These are phyloP conservation scores for Medicago ruthenica DNA, from an alignment of 306 rosid genomes.

Conservation along the genomic window DNA sequence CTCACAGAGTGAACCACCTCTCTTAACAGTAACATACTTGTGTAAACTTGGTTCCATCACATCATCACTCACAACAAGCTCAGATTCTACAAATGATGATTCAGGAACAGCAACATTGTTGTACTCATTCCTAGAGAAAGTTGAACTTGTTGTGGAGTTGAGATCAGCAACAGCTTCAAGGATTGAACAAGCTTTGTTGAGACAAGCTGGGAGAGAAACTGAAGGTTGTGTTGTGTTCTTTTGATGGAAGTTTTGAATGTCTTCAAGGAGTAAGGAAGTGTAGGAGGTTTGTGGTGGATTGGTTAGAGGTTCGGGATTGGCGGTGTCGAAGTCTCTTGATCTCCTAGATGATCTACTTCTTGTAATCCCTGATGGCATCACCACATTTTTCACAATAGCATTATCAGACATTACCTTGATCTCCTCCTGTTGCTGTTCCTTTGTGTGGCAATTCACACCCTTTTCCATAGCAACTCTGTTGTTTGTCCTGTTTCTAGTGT, in stretches of 20 bases:
- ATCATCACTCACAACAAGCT: constrained; percentile 71
- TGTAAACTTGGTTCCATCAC: constrained; percentile 91
- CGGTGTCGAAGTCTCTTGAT: constrained; percentile 77
- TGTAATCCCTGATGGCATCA: constrained; percentile 59
- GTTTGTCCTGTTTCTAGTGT: constrained; percentile 42
- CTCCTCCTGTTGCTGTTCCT: constrained; percentile 55
- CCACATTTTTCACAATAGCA: constrained; percentile 44
- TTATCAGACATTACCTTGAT: constrained; percentile 42
- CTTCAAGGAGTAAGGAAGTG: constrained; percentile 75
- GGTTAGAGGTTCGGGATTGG: constrained; percentile 64
- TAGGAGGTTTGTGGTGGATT: constrained; percentile 55
- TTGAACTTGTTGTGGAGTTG: constrained; percentile 72
- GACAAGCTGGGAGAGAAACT: constrained; percentile 82
- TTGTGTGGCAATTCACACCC: constrained; percentile 46
- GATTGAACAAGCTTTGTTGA: constrained; percentile 92
- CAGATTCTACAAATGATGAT: constrained; percentile 75
- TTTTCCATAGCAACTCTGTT: constrained; percentile 49
- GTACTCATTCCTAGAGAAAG: constrained; percentile 59
- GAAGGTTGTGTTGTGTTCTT: constrained; percentile 55
- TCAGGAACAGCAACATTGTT: constrained; percentile 5
- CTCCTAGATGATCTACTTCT: constrained; percentile 84
- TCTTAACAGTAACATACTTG: constrained; percentile 85
- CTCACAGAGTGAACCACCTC: constrained; percentile 73
- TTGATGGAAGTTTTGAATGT: constrained; percentile 91
- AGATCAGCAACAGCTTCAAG: constrained; percentile 97